These are phyloP conservation scores for Penicillium daleae DNA, from an alignment of 495 filamentous ascomycete species.

Conservation along the genomic window DNA sequence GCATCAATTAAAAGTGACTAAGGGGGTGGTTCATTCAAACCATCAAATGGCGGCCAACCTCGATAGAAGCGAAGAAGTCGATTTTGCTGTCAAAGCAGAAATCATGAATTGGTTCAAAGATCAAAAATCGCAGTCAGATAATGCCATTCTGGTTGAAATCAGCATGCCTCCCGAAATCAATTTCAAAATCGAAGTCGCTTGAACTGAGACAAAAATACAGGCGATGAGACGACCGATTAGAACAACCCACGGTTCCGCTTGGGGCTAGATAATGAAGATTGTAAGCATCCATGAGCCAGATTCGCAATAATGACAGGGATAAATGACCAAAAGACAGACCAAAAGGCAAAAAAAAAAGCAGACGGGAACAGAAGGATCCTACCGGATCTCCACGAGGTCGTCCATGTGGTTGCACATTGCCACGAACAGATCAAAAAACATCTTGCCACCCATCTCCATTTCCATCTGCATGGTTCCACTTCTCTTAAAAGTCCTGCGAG, in stretches of 20 bases:
- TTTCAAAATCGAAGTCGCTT: slow-evolving; percentile 35
- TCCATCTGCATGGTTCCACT: slow-evolving; percentile 97
- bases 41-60: slow-evolving; percentile 49
- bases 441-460: slow-evolving; percentile 88
- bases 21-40: slow-evolving; percentile 33
- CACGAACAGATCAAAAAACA: slow-evolving; percentile 97
- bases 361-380: slow-evolving; percentile 15
- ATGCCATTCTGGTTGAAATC: slow-evolving; percentile 45
- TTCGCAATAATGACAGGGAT: not conserved
- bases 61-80: slow-evolving; percentile 44
- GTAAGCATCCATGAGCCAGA: slow-evolving; percentile 22
- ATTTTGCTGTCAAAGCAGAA: slow-evolving; percentile 34
- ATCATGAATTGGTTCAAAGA: slow-evolving; percentile 21
- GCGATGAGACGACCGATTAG: slow-evolving; percentile 33
- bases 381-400: slow-evolving; percentile 72
- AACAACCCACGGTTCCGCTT: slow-evolving; percentile 47
- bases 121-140: slow-evolving; percentile 20
- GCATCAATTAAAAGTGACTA: slow-evolving; percentile 37
- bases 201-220: slow-evolving; percentile 27
- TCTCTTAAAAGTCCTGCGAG: slow-evolving; percentile 90
- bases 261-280: slow-evolving; percentile 28
- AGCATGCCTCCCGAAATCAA: slow-evolving; percentile 18
- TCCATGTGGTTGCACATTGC: slow-evolving; percentile 97
- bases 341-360: not conserved
- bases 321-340: slow-evolving; percentile 12